These are phyloP conservation scores for Nicotiana otophora DNA, from an alignment of 257 asterid genomes.

Conservation along the genomic window DNA sequence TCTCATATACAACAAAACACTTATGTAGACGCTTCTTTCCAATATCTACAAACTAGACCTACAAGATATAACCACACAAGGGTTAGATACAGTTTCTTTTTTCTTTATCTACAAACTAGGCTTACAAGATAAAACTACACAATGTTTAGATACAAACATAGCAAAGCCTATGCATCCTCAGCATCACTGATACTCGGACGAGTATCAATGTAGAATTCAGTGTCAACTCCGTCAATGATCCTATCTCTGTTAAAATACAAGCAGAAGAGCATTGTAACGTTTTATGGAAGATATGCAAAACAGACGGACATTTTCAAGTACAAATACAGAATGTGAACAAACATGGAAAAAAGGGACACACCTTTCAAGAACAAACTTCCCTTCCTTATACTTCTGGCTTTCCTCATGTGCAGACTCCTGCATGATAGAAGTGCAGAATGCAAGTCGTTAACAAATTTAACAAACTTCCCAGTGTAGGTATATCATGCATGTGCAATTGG, in stretches of 20 bases:
- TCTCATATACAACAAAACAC: neutral
- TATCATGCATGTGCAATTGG: neutral
- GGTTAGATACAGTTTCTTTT: neutral
- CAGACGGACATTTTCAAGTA: neutral
- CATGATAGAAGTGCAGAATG: neutral
- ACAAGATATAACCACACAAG: neutral
- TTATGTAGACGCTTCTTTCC: neutral
- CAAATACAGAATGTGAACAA: neutral
- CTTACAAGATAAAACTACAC: neutral
- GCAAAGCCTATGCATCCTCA: slow-evolving; percentile 32
- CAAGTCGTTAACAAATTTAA: neutral
- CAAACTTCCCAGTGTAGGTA: neutral
- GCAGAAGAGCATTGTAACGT: neutral
- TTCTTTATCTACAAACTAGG: neutral
- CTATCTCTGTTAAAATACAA: slow-evolving; percentile 42
- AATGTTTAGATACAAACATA: neutral
- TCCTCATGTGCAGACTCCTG: slow-evolving; percentile 66
- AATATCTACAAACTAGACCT: slow-evolving; percentile 1
- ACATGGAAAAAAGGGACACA: neutral
- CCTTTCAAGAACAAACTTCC: slow-evolving; percentile 80
- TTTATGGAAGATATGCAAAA: neutral
- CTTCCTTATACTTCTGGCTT: slow-evolving; percentile 77
- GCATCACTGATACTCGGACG: slow-evolving; percentile 43
- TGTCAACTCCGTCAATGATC: slow-evolving; percentile 51
- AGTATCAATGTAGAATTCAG: slow-evolving; percentile 53